Base-by-base conservation (phyloP, 75 land plant genomes). In the Sequoia sempervirens region DNA sequence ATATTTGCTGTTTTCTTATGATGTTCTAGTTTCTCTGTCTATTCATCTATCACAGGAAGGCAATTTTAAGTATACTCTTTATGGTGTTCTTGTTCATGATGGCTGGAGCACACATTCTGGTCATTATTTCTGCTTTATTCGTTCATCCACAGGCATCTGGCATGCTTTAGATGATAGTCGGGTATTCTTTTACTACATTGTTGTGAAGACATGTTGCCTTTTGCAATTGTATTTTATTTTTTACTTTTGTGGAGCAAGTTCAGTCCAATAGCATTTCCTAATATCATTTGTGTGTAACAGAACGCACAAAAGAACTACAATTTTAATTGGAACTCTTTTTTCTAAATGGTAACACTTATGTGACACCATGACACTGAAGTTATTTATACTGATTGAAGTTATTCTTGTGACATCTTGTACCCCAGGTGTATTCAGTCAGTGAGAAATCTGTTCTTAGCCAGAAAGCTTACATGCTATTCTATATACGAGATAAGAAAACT, bases 91-190 rank as follows among this genome's bases (percentile, higher is more conserved):
- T 50, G 99, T 97, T 82, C 99, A 97, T 88, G 85, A 90, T 83
- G 99, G 99, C 58, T 90, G 92, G 91, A 96, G 93, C 80, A 97
- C 99, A 26, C 95, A 88, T 85, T 94, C 96, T 58, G 99, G 99
- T 12, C 99, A 97, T 82, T 97, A 97, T 79, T 94, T 88, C 84
- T 97, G 95, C 86, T 97, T 87, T 89, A 93, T 97, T 40, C 92
- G 96, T 6, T 94, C 99, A 69, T 90, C 94, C 69, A 87, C 76
- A 81, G 95, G 92, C 75, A 85, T 90, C 75, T 97, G 99, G 99
- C 89, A 97, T 82, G 83, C 89, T 50, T 89, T 97, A 52, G 95
- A 97, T 90, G 99, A 97, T 85, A 95, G 89, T 82, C 88, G 89
- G 96, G n/a, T n/a, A n/a, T n/a, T n/a, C n/a, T n/a, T n/a, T n/a